A percentile compares a stretch with the other conserved stretches of the same genome.
Conservation (phyloP, 805 yeast species). For the Blastobotrys mokoenaii region DNA sequence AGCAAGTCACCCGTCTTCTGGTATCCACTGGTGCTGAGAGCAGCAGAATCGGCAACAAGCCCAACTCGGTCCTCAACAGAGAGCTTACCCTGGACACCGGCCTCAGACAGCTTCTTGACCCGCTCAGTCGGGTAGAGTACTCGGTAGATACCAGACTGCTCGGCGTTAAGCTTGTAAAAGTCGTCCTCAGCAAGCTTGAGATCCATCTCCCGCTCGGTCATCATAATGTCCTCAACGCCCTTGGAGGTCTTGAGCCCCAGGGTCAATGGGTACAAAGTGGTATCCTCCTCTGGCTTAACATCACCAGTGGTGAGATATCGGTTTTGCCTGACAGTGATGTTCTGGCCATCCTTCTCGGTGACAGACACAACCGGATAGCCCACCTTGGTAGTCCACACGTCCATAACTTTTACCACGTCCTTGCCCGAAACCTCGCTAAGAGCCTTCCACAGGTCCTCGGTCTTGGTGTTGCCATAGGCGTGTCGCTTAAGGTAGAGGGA, state of each 20-base stretch:
- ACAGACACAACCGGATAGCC: conserved; percentile 69
- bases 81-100: conserved; percentile 43
- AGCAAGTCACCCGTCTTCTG: conserved; percentile 41
- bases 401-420: conserved; percentile 53
- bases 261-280: conserved; percentile 46
- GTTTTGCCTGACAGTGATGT: conserved; percentile 42
- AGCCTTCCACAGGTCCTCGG: conserved; percentile 65
- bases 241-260: conserved; percentile 43
- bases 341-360: conserved; percentile 27
- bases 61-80: conserved; percentile 57
- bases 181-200: conserved; percentile 36
- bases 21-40: conserved; percentile 46
- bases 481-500: conserved; percentile 56
- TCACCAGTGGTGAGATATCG: conserved; percentile 61
- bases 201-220: conserved; percentile 39
- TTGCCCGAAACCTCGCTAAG: conserved; percentile 54
- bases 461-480: conserved; percentile 62
- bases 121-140: conserved; percentile 46
- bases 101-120: conserved; percentile 43
- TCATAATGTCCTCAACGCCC: conserved; percentile 54
- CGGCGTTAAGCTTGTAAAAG: conserved; percentile 54
- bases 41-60: conserved; percentile 51
- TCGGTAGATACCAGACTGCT: conserved; percentile 54
- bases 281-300: conserved; percentile 47
- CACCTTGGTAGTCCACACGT: conserved; percentile 61